Conservation (phyloP, 768 basidiomycete genomes). For the Tylopilus sp. region DNA sequence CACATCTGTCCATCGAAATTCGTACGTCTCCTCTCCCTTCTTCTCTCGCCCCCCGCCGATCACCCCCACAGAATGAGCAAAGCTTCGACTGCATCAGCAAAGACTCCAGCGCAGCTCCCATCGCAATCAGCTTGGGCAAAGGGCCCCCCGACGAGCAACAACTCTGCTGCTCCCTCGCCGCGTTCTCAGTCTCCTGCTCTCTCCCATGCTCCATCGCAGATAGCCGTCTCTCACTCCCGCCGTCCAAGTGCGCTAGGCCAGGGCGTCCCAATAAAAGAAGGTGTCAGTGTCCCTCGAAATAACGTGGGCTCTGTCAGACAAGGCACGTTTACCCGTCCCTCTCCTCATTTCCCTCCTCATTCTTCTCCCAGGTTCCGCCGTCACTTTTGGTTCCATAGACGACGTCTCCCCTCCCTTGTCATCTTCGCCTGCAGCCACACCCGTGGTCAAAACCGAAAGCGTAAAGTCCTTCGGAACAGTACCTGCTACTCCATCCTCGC, state of each 20-base stretch:
- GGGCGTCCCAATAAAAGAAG: slow-evolving; percentile 74
- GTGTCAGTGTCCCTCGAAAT: slow-evolving; percentile 67
- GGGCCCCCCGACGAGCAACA: slow-evolving; percentile 71
- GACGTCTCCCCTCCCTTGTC: slow-evolving; percentile 74
- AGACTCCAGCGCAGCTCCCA: slow-evolving; percentile 71
- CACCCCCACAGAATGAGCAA: slow-evolving; percentile 81
- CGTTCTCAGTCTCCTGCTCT: slow-evolving; percentile 79
- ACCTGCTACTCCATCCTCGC: slow-evolving; percentile 45
- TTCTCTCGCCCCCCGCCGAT: neutral
- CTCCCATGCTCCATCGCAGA: slow-evolving; percentile 42
- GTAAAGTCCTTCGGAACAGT: slow-evolving; percentile 85
- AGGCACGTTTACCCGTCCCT: slow-evolving; percentile 40
- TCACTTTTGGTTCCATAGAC: slow-evolving; percentile 91
- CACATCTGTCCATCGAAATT: slow-evolving; percentile 43
- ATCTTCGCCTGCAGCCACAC: slow-evolving; percentile 73
- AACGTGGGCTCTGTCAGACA: slow-evolving; percentile 63
- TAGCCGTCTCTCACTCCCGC: slow-evolving; percentile 63
- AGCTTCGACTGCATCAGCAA: slow-evolving; percentile 71
- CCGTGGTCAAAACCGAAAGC: slow-evolving; percentile 60
- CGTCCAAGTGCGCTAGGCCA: slow-evolving; percentile 73
- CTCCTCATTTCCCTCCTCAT: slow-evolving; percentile 5
- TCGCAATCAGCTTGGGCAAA: slow-evolving; percentile 87
- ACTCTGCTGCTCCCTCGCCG: slow-evolving; percentile 51
- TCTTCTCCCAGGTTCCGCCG: slow-evolving; percentile 48
- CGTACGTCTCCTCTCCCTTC: slow-evolving; percentile 31